Evolutionary conservation across 2,329 filamentous ascomycete genomes (phyloP), one percentile per base, ranked within the genome.

Genomic region (Lachnellula occidentalis): DNA sequence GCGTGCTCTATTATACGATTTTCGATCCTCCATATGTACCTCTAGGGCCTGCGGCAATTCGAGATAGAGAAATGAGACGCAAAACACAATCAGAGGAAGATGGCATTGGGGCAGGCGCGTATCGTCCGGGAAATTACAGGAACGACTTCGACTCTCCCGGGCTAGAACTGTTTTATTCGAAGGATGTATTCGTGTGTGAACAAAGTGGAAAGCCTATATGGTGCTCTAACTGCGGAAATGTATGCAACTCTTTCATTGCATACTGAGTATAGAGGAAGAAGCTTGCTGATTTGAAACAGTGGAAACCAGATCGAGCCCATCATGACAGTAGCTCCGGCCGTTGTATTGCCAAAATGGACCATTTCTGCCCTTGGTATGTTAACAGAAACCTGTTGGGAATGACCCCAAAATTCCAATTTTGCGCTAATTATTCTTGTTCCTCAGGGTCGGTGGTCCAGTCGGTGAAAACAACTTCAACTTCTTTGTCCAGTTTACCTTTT

Each of bases 301-400:
- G 75, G 82, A 96, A 96, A 70, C 85, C 87, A 0, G 92, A 96
- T 66, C 80, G 92, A 3, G 81, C 87, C 1, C 90, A 95, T 67
- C 92, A 97, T 71, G 95, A 88, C 66, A 85, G 85, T 50, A 89
- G 95, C 66, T 75, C 82, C 95, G 96, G 71, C 83, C 87, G 90
- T 43, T 97, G 92, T 66, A 87, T 95, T 21, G 75, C 80, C 41
- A 94, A 94, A 66, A 94, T 96, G 87, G 92, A 97, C 60, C 92
- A 97, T 67, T 94, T 92, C 65, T 99, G 94, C 66, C 94, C 92
- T 0, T 97, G 85, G 83, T 78, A 69, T 55, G 65, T 63, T 11
- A 19, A 24, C 5, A 1, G 6, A 17, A 19, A 5, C 39, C 34
- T 12, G 27, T 31, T 31, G 27, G 27, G 2, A 31, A 31, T 11